A percentile compares a stretch with the other conserved stretches of the same genome.
phyloP scores from a whole-genome alignment of 2,329 filamentous ascomycete species.

The Colletotrichum orchidophilum region DNA sequence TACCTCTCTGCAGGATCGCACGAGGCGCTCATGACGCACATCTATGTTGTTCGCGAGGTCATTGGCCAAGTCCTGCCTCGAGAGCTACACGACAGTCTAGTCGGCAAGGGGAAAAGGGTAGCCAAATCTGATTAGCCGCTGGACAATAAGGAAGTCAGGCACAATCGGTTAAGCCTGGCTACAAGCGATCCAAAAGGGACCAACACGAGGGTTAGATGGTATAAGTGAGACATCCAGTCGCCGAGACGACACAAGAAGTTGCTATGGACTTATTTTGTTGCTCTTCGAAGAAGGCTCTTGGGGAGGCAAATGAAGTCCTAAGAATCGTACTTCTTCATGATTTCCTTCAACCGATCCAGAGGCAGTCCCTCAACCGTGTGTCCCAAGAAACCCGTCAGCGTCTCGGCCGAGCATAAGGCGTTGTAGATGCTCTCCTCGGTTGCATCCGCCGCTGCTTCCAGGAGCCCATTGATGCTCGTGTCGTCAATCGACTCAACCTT shows the following conservation, averaged over 20 bases:
- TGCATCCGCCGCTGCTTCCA: slow-evolving; percentile 69
- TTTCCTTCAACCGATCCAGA: slow-evolving; percentile 54
- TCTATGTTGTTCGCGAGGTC: not conserved
- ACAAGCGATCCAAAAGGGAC: not conserved
- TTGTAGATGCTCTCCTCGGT: slow-evolving; percentile 75
- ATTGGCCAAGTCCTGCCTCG: not conserved
- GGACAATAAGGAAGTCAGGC: not conserved
- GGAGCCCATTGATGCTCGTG: slow-evolving; percentile 67
- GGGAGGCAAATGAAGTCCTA: not conserved
- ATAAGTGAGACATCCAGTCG: no score
- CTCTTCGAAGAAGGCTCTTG: not conserved
- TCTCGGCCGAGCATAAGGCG: slow-evolving; percentile 68
- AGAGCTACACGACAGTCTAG: not conserved
- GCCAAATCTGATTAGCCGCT: not conserved
- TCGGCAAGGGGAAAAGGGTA: slow-evolving; percentile 2
- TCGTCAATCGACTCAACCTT: slow-evolving; percentile 62
- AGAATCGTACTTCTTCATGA: slow-evolving; percentile 50
- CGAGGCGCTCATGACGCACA: not conserved
- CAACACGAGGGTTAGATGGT: not conserved
- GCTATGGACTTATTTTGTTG: not conserved
- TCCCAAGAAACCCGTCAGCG: slow-evolving; percentile 63
- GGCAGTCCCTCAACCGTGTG: slow-evolving; percentile 60
- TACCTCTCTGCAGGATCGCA: not conserved
- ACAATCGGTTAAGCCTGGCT: not conserved
- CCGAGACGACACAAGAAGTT: not conserved